Evolutionary conservation across 306 rosid genomes (phyloP), one percentile per base, ranked within the genome.

Genomic region (Prunus mume): DNA sequence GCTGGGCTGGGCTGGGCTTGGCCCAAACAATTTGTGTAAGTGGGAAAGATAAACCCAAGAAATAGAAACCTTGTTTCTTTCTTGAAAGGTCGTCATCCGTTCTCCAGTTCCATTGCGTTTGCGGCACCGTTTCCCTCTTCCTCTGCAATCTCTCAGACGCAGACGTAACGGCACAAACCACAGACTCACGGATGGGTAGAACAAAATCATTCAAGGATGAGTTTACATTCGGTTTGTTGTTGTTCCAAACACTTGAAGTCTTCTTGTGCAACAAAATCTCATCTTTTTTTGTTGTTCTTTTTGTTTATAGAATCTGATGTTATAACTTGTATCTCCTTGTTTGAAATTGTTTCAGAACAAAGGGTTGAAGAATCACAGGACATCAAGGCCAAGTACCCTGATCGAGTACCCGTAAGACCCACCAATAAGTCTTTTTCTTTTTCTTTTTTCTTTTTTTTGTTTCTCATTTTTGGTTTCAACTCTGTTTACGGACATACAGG

Each of bases 401-500:
- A 81, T 65, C 90, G 90, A 62, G 72, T 86, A 55, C 90, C 90
- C 1, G 90, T 83, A 68, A 74, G 79, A 38, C 43, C 43, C 43
- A 38, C 43, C 43, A 7, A 38, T 0, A 7, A 38, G 43, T 38
- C 1, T 38, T 38, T 6, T 38, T 6, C 0, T 6, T 1, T 1
- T 6, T 6, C 1, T 0, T 6, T 34, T 60, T 43, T n/a, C n/a
- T n/a, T 19, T 0, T 45, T 20, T 55, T 15, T 1, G 5, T 32
- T 32, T 32, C 38, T 32, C 3, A 32, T 32, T 49, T 58, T 57
- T 46, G 8, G 22, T 2, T 12, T 5, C 38, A 54, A 28, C 43
- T n/a, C 27, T n/a, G 61, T n/a, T 55, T 38, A 38, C 43, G 7
- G 43, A 38, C 9, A 38, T 1, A 38, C 43, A 38, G 1, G 43